Base-by-base conservation (phyloP, 306 rosid species). In the Herpetospermum pedunculosum region DNA sequence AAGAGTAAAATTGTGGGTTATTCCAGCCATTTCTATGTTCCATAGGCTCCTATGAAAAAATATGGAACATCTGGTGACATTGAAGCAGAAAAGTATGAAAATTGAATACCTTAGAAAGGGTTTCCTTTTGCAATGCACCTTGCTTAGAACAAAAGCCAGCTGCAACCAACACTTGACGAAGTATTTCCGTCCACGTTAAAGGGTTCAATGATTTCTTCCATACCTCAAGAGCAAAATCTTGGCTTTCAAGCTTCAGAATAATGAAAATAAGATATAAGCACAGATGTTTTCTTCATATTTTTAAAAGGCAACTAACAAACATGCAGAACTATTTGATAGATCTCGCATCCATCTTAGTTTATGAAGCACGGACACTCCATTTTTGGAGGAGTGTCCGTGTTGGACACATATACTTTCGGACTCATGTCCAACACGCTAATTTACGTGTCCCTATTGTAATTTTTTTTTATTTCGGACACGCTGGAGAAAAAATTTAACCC, bases 121-220 rank as follows among this genome's bases (percentile, higher is more conserved):
- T 64, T 35, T 89, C 99, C 81, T 83, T 87, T 41, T 79, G 87
- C 76, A 82, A 62, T 68, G 87, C 73, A 76, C 86, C 89, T 80
- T 87, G 87, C 80, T 89, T 91, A 50, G 92, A 88, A 85, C 97
- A 94, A 82, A 91, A 94, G 48, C 97, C 97, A 85, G 99, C 92
- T 2, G 96, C 97, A 78, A 85, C 83, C 87, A 94, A 85, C 44
- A 94, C 90, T 85, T 88, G 99, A 64, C 92, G 92, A 37, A 94
- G 83, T 87, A 91, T 86, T 83, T 93, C 98, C 77, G 85, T 81
- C 97, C 98, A 93, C 16, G 96, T 91, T 67, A 93, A 85, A 73
- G 98, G 85, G 70, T 91, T 93, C 57, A 93, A 71, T 26, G 88
- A 88, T 80, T 82, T 84, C 82, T 78, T 86, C 98, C 98, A 93